Conservation (phyloP, 2,329 filamentous ascomycete species). For the Talaromyces marneffei region DNA sequence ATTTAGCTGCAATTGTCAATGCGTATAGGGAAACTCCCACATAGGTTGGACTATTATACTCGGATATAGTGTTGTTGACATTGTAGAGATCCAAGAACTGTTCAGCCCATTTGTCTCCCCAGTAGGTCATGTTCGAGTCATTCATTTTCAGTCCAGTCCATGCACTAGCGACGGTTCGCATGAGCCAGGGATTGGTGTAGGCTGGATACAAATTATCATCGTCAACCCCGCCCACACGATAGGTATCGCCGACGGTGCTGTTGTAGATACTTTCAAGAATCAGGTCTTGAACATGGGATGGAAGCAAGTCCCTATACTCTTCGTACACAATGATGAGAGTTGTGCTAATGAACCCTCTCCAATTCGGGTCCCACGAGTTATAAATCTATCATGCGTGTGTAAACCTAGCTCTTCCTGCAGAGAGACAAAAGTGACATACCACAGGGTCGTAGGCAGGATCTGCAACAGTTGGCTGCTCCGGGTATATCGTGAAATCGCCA, state of each 20-base stretch:
- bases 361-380: constrained; percentile 58
- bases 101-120: constrained; percentile 52
- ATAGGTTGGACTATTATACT: constrained; percentile 60
- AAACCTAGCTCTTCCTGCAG: background rate
- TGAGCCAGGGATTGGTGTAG: constrained; percentile 57
- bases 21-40: constrained; percentile 57
- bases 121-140: constrained; percentile 54
- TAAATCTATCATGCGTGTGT: constrained; percentile 40
- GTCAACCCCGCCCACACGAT: constrained; percentile 56
- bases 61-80: constrained; percentile 52
- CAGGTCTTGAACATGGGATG: constrained; percentile 33
- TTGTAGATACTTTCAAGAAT: constrained; percentile 54
- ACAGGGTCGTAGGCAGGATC: constrained; percentile 44
- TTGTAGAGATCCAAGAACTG: constrained; percentile 55
- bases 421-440: constrained; percentile 1
- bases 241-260: constrained; percentile 54
- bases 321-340: constrained; percentile 55
- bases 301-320: constrained; percentile 50
- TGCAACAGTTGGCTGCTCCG: constrained; percentile 55
- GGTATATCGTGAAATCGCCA: constrained; percentile 21
- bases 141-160: constrained; percentile 53
- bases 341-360: constrained; percentile 58
- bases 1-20: constrained; percentile 55
- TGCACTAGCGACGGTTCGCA: constrained; percentile 55
- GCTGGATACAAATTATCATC: constrained; percentile 58